Evolutionary conservation across 176 grass and related monocot species (phyloP).

Genomic region (Triticum timopheevii): DNA sequence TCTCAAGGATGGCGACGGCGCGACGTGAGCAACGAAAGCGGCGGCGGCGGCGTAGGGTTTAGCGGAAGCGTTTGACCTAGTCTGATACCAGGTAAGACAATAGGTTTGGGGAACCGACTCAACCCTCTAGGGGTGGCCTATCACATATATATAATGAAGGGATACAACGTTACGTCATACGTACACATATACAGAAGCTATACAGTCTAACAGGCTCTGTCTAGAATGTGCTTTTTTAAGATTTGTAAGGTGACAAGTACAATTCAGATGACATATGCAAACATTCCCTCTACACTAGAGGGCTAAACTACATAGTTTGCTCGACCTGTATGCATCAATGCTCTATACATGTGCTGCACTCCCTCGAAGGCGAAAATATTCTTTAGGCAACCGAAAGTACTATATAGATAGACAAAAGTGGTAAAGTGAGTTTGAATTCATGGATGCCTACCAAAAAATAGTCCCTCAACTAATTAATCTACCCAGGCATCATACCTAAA

Average conservation of each 20-base stretch:
- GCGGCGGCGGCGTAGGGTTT: too few relatives aligned
- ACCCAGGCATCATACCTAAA: conserved; percentile 25
- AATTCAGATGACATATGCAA: neutral
- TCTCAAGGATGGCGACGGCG: too few relatives aligned
- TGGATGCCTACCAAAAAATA: conserved; percentile 26
- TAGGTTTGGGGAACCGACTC: too few relatives aligned
- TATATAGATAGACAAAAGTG: neutral
- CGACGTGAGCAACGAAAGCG: too few relatives aligned
- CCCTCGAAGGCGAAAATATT: conserved; percentile 27
- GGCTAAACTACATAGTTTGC: neutral
- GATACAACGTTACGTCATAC: too few relatives aligned
- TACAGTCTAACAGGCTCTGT: too few relatives aligned
- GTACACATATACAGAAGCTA: too few relatives aligned
- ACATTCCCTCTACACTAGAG: neutral
- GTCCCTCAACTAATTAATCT: conserved; percentile 16
- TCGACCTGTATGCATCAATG: neutral
- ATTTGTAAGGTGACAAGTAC: neutral
- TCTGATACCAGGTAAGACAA: too few relatives aligned
- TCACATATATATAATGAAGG: too few relatives aligned
- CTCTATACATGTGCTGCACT: conserved; percentile 18
- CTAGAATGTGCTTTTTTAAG: neutral
- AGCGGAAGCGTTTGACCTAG: too few relatives aligned
- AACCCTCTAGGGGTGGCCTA: too few relatives aligned
- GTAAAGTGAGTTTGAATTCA: conserved; percentile 42
- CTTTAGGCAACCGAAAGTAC: conserved; percentile 29